Evolutionary conservation across 169 alveolate genomes (phyloP), one percentile per base, ranked within the genome.

Genomic region (Sarcocystis neurona): DNA sequence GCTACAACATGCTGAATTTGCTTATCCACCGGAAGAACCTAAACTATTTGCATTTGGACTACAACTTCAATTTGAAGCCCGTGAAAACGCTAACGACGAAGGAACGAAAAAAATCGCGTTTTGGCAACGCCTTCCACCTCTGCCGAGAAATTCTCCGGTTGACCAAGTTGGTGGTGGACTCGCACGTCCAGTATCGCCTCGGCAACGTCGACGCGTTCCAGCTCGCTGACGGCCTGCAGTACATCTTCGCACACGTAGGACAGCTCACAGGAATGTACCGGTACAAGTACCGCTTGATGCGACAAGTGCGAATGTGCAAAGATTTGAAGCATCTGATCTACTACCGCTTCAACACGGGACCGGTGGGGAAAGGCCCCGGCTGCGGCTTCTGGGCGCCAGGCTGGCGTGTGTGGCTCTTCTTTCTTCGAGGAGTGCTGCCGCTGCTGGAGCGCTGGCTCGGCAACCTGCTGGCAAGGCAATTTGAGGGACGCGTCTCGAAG

Each of bases 291-390:
- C 96, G 99, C 88, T 96, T 99, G 79, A 99, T 99, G 99, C 96
- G 99, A 63, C 99, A 98, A 93, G 97, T 97, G 47, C 96, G 99
- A 84, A 98, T 99, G 99, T 98, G 99, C 93, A 99, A 99, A 93
- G 99, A 99, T 94, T 95, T 98, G 74, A 99, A 99, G 94, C 99
- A 99, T 94, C 94, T 99, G 91, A 97, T 99, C 39, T 98, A 99
- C 95, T 98, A 99, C 96, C 95, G 99, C 82, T 99, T 99, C 93
- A 99, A 99, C 92, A 98, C 99, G 6, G 99, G 99, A 0, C 99
- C 99, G 5, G 99, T 99, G 34, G 99, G 99, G n/a, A 99, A 99
- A 94, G 99, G 99, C 1, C 99, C 99, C 23, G 99, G 99, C 66
- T 98, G 99, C 78, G 99, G 99, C 4, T 98, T 99, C 92, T 99